Evolutionary conservation across 1,139 yeast species (phyloP), one percentile per base, ranked within the genome.

Genomic region (Protomyces gravidus): DNA sequence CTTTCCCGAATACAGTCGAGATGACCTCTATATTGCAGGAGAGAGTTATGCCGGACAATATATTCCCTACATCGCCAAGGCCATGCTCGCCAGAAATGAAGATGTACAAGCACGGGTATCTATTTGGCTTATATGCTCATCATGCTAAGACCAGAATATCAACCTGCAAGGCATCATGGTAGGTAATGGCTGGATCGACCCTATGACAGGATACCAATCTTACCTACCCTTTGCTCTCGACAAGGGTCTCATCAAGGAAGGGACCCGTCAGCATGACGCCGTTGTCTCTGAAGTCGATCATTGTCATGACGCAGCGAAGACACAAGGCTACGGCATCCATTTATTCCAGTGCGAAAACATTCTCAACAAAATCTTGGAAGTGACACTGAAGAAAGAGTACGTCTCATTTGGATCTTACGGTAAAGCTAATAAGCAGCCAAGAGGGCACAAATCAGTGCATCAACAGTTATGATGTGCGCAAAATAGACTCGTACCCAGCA

Each of bases 31-130:
- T 66, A 71, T 92, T 52, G 95, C 96, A 0, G 99, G 99, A 26
- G 98, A 92, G 73, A 87, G 96, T 66, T 94, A 85, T 73, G 97
- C 98, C 1, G 99, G 99, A 25, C 97, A 92, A 71, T 92, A 89
- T 70, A 86, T 92, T 61, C 98, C 98, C 1, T 88, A 86, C 71
- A 80, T 90, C 62, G 95, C 94, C 0, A 74, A 79, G 51, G 83
- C 81, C 1, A 78, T 90, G 17, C 67, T 82, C 59, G 73, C 79
- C 1, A 71, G 79, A 53, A 82, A 83, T 68, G 71, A 73, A 1
- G 55, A 65, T 3, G 67, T 65, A 1, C 66, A 70, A 19, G 63
- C 65, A 13, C 63, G 66, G 27, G 47, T 45, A 19, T 2, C 28
- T 5, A 13, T 13, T 17, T 1, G 45, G 47, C n/a, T 52, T 47